These are phyloP conservation scores for Cyanodermella asteris DNA, from an alignment of 2,329 filamentous ascomycete genomes.

Conservation along the genomic window DNA sequence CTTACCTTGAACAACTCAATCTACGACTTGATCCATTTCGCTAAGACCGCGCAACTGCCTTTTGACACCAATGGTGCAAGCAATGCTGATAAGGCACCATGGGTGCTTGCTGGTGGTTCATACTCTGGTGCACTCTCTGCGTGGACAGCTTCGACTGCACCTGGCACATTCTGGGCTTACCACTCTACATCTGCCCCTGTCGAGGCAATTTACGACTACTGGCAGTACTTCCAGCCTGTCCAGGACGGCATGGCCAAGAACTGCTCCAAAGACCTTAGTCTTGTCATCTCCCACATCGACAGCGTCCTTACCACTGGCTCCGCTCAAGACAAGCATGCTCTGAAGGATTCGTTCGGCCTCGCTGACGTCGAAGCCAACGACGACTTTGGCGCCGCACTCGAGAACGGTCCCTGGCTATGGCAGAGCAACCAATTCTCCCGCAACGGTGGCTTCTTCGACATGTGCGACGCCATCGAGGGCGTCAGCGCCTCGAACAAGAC, in stretches of 20 bases:
- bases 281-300: slow-evolving; percentile 35
- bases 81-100: slow-evolving; percentile 42
- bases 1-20: slow-evolving; percentile 64
- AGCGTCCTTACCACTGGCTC: slow-evolving; percentile 29
- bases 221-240: slow-evolving; percentile 39
- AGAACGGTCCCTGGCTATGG: slow-evolving; percentile 25
- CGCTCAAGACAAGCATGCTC: no score
- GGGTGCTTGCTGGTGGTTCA: slow-evolving; percentile 62
- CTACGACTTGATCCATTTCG: slow-evolving; percentile 66
- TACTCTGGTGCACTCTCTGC: slow-evolving; percentile 67
- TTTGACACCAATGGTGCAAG: slow-evolving; percentile 35
- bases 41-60: slow-evolving; percentile 44
- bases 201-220: slow-evolving; percentile 57
- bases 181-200: slow-evolving; percentile 61
- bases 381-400: slow-evolving; percentile 30
- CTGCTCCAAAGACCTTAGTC: slow-evolving; percentile 44
- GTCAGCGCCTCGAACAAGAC: no score
- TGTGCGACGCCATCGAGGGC: no score
- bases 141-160: no score
- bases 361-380: slow-evolving; percentile 17
- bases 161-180: no score
- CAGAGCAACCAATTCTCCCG: no score
- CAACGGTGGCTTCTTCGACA: no score
- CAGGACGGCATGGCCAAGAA: slow-evolving; percentile 32
- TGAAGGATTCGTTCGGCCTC: slow-evolving; percentile 34